Conservation (phyloP, 345 rosid genomes). For the Citrus inodora region DNA sequence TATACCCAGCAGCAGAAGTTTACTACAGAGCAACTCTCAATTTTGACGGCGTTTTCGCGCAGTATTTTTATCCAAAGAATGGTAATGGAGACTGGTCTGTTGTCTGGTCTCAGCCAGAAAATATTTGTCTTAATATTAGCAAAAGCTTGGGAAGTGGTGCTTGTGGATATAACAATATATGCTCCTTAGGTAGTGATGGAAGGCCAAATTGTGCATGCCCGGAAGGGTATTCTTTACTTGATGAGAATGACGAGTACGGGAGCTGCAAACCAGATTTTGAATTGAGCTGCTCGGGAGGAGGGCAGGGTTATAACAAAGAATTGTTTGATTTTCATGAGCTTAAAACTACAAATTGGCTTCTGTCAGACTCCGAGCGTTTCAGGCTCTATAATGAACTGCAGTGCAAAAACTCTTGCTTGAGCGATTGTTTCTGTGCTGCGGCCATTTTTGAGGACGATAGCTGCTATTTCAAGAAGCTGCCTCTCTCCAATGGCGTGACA, state of each 20-base stretch:
- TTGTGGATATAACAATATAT: constrained; percentile 8
- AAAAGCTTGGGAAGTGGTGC: neutral
- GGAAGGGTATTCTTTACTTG: neutral
- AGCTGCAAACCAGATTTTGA: constrained; percentile 10
- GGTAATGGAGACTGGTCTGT: constrained; percentile 3
- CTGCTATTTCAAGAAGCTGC: constrained; percentile 38
- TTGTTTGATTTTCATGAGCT: constrained; percentile 10
- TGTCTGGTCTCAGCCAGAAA: neutral
- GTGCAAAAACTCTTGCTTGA: neutral
- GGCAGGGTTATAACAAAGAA: constrained; percentile 3
- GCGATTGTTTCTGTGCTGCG: neutral
- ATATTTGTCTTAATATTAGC: neutral
- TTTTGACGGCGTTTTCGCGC: constrained; percentile 9
- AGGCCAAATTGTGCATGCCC: constrained; percentile 10
- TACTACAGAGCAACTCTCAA: constrained; percentile 30
- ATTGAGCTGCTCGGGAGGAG: neutral
- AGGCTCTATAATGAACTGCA: neutral
- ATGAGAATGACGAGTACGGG: neutral
- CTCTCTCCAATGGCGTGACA: constrained; percentile 30
- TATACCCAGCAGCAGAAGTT: neutral
- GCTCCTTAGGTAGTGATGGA: neutral
- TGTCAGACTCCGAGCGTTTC: neutral
- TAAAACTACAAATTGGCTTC: neutral
- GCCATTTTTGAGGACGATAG: neutral
- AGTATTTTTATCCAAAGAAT: neutral